These are phyloP conservation scores for Tirmania nivea DNA, from an alignment of 495 filamentous ascomycete species.

Conservation along the genomic window DNA sequence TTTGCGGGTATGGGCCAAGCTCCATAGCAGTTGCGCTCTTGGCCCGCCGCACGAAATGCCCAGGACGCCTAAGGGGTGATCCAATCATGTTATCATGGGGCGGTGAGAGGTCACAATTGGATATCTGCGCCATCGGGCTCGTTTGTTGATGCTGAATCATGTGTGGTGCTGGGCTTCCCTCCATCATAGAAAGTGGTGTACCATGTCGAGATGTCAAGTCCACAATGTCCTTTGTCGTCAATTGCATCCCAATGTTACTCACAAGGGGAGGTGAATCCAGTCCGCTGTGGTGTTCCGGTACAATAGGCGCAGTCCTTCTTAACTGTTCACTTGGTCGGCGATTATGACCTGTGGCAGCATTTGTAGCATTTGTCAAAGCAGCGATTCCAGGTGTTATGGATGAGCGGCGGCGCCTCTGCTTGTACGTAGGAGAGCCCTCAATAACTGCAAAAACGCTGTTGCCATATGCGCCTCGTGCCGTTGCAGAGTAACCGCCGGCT, in stretches of 20 bases:
- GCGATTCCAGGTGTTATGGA: conserved; percentile 61
- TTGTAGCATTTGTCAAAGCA: conserved; percentile 38
- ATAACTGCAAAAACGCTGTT: conserved; percentile 86
- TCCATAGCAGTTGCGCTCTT: conserved; percentile 94
- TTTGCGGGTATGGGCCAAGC: conserved; percentile 85
- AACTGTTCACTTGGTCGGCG: conserved; percentile 27
- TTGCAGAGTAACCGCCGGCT: conserved; percentile 50
- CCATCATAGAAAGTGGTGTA: conserved; percentile 63
- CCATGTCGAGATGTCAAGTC: conserved; percentile 60
- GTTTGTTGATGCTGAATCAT: conserved; percentile 43
- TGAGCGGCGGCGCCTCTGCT: conserved; percentile 80
- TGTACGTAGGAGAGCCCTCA: conserved; percentile 95
- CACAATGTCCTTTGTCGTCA: conserved; percentile 57
- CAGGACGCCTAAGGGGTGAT: conserved; percentile 41
- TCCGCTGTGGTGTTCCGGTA: conserved; percentile 46
- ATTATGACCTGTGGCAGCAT: conserved; percentile 28
- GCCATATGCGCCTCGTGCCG: conserved; percentile 41
- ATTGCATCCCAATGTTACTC: conserved; percentile 12
- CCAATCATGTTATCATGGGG: conserved; percentile 28
- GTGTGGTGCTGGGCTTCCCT: conserved; percentile 53
- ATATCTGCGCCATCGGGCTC: conserved; percentile 31
- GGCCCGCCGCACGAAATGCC: conserved; percentile 64
- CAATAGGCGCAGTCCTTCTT: conserved; percentile 68
- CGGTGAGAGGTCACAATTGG: conserved; percentile 36
- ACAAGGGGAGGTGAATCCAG: conserved; percentile 11